Base-by-base conservation (phyloP, 805 yeast species). In the Hanseniaspora thailandica region DNA sequence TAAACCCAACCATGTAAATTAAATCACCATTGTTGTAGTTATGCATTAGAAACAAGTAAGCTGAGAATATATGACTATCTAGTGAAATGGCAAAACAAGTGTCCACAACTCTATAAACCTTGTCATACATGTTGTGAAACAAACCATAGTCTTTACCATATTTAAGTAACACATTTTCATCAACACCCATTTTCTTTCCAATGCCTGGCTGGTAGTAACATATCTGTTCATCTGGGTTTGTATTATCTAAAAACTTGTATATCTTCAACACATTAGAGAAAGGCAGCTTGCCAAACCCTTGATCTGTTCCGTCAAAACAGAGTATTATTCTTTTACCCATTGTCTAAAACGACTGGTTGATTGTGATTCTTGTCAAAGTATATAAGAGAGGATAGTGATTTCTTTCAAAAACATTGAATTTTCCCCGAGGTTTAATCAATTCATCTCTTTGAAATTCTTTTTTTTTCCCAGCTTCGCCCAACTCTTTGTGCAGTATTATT, bases 191-290 rank as follows among this genome's bases (percentile, higher is more conserved):
- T 3, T 71, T 66, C 10, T 76, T 73, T 0, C 87, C 86, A 25
- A 82, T 73, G 0, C 86, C 86, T 1, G 86, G 82, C 59, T 81
- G 85, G 59, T 81, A 81, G 59, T 80, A 80, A 59, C 84, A 80
- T 36, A 76, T 57, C 58, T 80, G 84, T 6, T 57, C 48, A 4
- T 54, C 47, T 2, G 67, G 61, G 23, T 66, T 63, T 43, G 70
- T 71, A 55, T 74, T 76, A 13, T 76, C 78, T 33, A 80, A 60
- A 65, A 80, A 65, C 40, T 75, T 68, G 61, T 73, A 81, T 13
- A 80, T 55, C 58, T 76, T 76, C 43, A 81, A 62, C 0, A 77
- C 75, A 58, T 78, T 80, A 1, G 83, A 72, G 53, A 73, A 74
- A 0, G 82, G 80, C 23, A 68, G 65, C 0, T 75, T 71, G 1